Evolutionary conservation across 495 filamentous ascomycete genomes (phyloP), one percentile per base, ranked within the genome.

Genomic region (Trichoderma asperelloides): DNA sequence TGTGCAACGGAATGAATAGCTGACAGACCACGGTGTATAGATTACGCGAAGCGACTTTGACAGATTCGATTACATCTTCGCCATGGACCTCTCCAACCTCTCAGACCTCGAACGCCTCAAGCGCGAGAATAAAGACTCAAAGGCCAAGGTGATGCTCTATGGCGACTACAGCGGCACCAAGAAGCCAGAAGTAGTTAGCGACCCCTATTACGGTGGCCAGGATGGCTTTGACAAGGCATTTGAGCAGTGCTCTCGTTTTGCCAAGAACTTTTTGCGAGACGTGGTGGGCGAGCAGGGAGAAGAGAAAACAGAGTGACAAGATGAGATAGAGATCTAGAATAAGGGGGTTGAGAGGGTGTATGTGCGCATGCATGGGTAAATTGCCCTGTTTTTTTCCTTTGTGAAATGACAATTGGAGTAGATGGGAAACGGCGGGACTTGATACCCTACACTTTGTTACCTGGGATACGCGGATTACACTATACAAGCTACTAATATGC

Each of bases 21-120:
- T 30, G 28, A 57, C 33, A n/a, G 15, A 51, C 51, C 3, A 55
- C 37, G 12, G n/a, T 18, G 30, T 23, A n/a, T 55, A 78, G 75
- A 72, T 79, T 23, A 67, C 70, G 60, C 66, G 65, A 2, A 73
- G 72, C 74, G 81, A 98, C 76, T 97, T 98, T 71, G 74, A 84
- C 27, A 82, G 84, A 6, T 98, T 96, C 71, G 92, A 98, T 75
- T 98, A 94, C 73, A 86, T 98, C 66, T 82, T 98, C 64, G 93
- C 91, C 49, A 98, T 98, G 95, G 95, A 98, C 74, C 81, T 88
- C 40, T 81, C 85, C n/a, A 98, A 97, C 74, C 77, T 94, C 12
- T 77, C 80, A 40, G 87, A 97, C 71, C 76, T 97, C 68, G 70
- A 86, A 68, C 79, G 86, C 33, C 74, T 89, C 70, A 76, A 81